Percentiles rank a stretch among this genome's conserved stretches.
phyloP scores from a whole-genome alignment of 1,139 yeast genomes.

The Chernovozyma sophiae-reginae region DNA sequence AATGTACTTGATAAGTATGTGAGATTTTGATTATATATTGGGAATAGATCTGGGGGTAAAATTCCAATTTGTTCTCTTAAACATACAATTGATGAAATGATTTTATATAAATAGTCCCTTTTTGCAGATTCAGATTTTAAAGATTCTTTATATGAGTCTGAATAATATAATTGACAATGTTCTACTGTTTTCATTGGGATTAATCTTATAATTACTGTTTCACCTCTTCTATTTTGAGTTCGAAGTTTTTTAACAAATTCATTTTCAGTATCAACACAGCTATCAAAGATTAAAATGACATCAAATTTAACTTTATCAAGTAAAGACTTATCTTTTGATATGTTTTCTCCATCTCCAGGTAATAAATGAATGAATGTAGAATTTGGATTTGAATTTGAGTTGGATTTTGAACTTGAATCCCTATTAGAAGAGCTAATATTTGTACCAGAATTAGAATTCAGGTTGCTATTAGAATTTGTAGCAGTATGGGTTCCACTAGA shows the following conservation, averaged over 20 bases:
- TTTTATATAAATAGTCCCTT: slow-evolving; percentile 52
- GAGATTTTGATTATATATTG: slow-evolving; percentile 67
- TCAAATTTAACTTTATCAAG: slow-evolving; percentile 43
- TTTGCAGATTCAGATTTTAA: slow-evolving; percentile 18
- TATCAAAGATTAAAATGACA: slow-evolving; percentile 66
- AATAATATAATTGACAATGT: slow-evolving; percentile 51
- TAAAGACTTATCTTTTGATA: slow-evolving; percentile 24
- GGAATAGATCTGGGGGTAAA: slow-evolving; percentile 74
- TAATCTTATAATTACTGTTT: slow-evolving; percentile 61
- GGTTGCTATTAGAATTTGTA: neutral
- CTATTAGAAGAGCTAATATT: slow-evolving; percentile 11
- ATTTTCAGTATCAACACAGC: slow-evolving; percentile 48
- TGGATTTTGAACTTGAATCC: neutral
- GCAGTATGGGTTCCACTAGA: slow-evolving; percentile 4
- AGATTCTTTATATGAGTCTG: slow-evolving; percentile 10
- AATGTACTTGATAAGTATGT: slow-evolving; percentile 57
- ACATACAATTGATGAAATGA: slow-evolving; percentile 81
- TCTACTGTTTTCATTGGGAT: slow-evolving; percentile 81
- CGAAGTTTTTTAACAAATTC: slow-evolving; percentile 28
- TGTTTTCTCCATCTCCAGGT: slow-evolving; percentile 38
- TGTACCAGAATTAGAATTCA: neutral
- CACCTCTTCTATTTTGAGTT: slow-evolving; percentile 27
- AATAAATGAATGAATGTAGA: slow-evolving; percentile 30
- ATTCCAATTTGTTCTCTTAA: slow-evolving; percentile 80
- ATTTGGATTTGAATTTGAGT: slow-evolving; percentile 9